phyloP scores from a whole-genome alignment of 805 yeast genomes.

The Saccharomycopsis fibuligera region DNA sequence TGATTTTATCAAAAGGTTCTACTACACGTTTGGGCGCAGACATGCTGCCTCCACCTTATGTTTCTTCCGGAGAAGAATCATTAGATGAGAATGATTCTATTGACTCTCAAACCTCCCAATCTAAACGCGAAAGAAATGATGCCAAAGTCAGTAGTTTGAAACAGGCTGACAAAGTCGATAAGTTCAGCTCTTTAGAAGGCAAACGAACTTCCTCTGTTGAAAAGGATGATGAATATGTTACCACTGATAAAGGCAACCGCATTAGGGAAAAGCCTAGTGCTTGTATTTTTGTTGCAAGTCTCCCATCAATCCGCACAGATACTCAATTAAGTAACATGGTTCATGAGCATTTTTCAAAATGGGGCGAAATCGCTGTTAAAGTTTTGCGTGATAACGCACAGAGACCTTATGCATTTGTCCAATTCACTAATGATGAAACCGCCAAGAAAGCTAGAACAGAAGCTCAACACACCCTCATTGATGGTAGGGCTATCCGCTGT shows the following conservation, averaged over 20 bases:
- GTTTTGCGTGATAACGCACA: conserved; percentile 76
- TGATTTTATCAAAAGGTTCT: too few species aligned
- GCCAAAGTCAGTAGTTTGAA: too few species aligned
- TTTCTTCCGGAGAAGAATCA: too few species aligned
- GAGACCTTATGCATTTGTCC: conserved; percentile 91
- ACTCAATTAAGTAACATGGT: conserved; percentile 68
- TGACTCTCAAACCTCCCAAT: too few species aligned
- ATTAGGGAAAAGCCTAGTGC: conserved; percentile 68
- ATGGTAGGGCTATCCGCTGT: conserved; percentile 76
- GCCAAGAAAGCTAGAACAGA: conserved; percentile 59
- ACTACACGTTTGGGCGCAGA: too few species aligned
- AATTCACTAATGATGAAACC: conserved; percentile 64
- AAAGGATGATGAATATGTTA: not conserved
- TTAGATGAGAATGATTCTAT: too few species aligned
- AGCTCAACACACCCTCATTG: conserved; percentile 63
- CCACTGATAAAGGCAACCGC: not conserved
- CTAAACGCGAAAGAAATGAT: not conserved
- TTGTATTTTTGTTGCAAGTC: conserved; percentile 86
- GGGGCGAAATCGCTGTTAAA: conserved; percentile 72
- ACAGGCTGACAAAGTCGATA: too few species aligned
- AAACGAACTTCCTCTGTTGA: not conserved
- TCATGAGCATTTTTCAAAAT: conserved; percentile 56
- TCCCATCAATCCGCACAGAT: conserved; percentile 58
- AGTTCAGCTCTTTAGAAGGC: not conserved
- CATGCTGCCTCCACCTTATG: too few species aligned